These are phyloP conservation scores for Lithospermum erythrorhizon DNA, from an alignment of 257 asterid genomes.

Conservation along the genomic window DNA sequence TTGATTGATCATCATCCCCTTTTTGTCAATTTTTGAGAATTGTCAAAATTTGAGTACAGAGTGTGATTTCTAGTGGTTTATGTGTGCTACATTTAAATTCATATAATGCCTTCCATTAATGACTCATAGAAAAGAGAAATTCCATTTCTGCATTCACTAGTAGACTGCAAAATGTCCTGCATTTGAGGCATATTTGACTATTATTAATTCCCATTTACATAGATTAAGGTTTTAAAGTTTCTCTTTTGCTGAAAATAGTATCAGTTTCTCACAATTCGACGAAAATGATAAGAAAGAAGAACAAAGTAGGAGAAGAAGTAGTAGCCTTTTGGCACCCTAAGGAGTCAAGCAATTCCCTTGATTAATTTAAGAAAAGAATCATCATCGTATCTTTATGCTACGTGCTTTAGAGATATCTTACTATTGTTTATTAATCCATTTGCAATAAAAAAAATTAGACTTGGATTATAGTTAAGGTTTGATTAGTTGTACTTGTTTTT, in stretches of 20 bases:
- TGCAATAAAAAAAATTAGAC: constrained; percentile 2
- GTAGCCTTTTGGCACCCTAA: constrained; percentile 7
- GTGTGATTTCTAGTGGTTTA: background rate
- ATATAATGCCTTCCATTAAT: background rate
- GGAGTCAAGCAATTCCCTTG: background rate
- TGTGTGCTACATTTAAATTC: background rate
- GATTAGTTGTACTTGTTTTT: background rate
- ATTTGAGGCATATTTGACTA: background rate
- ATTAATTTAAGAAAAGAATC: constrained; percentile 3
- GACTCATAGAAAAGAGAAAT: too few species aligned
- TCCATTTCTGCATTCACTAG: too few species aligned
- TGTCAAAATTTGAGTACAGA: background rate
- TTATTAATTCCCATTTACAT: too few species aligned
- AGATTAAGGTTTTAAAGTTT: background rate
- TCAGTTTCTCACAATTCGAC: background rate
- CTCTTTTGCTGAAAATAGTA: background rate
- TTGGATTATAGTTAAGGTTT: background rate
- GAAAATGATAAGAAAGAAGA: background rate
- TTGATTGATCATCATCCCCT: background rate
- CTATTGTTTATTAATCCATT: constrained; percentile 5
- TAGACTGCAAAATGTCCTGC: too few species aligned
- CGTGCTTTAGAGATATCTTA: constrained; percentile 21
- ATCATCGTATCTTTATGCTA: constrained; percentile 10
- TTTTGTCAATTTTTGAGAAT: background rate
- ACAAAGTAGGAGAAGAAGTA: background rate